Conservation (phyloP, 192 early-diverging fungal genomes). For the Helicostylum pulchrum region DNA sequence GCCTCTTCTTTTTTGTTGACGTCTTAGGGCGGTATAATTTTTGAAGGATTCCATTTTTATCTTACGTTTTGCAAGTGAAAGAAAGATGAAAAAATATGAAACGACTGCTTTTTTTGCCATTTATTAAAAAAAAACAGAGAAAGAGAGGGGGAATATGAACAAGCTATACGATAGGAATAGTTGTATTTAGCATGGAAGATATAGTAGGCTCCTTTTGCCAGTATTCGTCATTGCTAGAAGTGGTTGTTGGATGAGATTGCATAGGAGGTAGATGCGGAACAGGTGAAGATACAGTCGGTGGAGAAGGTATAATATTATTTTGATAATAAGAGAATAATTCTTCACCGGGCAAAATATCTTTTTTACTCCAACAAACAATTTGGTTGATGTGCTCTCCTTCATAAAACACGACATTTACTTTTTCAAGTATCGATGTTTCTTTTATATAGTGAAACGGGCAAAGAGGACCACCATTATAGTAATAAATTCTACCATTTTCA, state of each 20-base stretch:
- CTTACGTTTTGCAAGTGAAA: neutral
- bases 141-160: neutral
- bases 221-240: neutral
- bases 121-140: neutral
- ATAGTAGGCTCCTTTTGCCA: neutral
- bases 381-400: constrained; percentile 80
- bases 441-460: constrained; percentile 95
- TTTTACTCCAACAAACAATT: constrained; percentile 72
- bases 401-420: constrained; percentile 71
- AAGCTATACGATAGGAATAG: neutral
- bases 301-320: constrained; percentile 69
- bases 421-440: constrained; percentile 52
- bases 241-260: neutral
- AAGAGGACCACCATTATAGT: constrained; percentile 53
- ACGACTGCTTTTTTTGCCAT: neutral
- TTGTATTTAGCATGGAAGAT: neutral
- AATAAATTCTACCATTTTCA: constrained; percentile 65
- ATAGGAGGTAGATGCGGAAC: constrained; percentile 2
- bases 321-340: constrained; percentile 87
- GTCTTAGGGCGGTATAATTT: too few species aligned
- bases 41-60: too few species aligned
- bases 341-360: constrained; percentile 65
- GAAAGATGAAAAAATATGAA: neutral
- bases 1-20: too few species aligned
- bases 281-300: constrained; percentile 26